Evolutionary conservation across 805 yeast species (phyloP), one percentile per base, ranked within the genome.

Genomic region (Candida taoyuanica): DNA sequence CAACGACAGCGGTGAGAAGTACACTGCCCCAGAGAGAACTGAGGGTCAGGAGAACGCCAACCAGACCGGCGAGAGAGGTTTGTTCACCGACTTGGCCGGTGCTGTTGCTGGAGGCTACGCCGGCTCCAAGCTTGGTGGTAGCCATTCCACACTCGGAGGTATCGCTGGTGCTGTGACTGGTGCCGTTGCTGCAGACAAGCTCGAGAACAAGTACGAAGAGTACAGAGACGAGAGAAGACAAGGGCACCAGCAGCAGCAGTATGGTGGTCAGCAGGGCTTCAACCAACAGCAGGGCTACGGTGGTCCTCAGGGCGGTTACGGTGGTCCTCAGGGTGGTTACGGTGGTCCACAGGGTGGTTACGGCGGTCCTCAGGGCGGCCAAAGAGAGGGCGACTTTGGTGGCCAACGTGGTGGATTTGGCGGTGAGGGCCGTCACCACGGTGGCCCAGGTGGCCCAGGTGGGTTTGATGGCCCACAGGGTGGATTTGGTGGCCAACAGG

Each of bases 151-250:
- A 15, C 43, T 73, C 17, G 73, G 74, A 34, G 69, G 70, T 34
- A 56, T 72, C 39, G 67, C 65, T 21, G 82, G 81, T 56, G 79
- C 75, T 29, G 42, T 76, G 43, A 71, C 65, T 21, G 81, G 81
- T 56, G 80, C 79, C 7, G 47, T 73, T 39, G 64, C 66, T 18
- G 80, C 77, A 33, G 68, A 74, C 61, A 71, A 74, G 58, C 46
- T 66, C 24, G 73, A 68, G 50, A 67, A 71, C 50, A 52, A 48
- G 31, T 51, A 55, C 44, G 68, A 67, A 41, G 47, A 60, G 23
- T 49, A 50, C 35, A 36, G 24, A 21, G 24, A 21, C 24, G 24
- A 21, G 24, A 21, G 24, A 21, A 21, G 24, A 21, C 24, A 45
- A 33, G 31, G 32, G 28, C 17, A 34, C 34, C 12, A 36, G 37